Conservation (phyloP, 2,329 filamentous ascomycete species). For the Trichoderma sp. region DNA sequence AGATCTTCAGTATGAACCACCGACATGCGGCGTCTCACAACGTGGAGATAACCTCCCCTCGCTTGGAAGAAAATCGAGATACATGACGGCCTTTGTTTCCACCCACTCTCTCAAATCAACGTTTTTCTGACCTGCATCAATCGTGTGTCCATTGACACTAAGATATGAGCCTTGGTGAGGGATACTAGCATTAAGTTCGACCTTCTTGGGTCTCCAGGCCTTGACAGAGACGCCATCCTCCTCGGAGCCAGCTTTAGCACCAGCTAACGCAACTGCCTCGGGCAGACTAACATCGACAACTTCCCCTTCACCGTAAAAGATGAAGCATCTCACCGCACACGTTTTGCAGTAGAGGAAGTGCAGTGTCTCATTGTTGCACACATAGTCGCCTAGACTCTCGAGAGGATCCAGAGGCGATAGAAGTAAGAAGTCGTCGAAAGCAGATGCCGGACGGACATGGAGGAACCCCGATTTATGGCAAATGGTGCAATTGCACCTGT, state of each 20-base stretch:
- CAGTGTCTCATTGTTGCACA: slow-evolving; percentile 29
- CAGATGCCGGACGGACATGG: slow-evolving; percentile 39
- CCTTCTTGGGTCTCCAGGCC: slow-evolving; percentile 32
- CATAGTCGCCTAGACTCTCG: slow-evolving; percentile 41
- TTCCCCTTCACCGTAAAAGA: slow-evolving; percentile 36
- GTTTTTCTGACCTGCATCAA: slow-evolving; percentile 38
- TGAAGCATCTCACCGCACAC: slow-evolving; percentile 46
- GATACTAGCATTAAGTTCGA: slow-evolving; percentile 18
- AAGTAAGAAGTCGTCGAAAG: slow-evolving; percentile 44
- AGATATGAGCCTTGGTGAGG: slow-evolving; percentile 31
- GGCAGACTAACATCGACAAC: slow-evolving; percentile 26
- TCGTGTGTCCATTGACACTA: slow-evolving; percentile 37
- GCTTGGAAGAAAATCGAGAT: slow-evolving; percentile 23
- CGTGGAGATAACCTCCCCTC: slow-evolving; percentile 13
- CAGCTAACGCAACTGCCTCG: slow-evolving; percentile 16
- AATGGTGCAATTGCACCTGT: slow-evolving; percentile 47
- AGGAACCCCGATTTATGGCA: slow-evolving; percentile 49
- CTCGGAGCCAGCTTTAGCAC: not conserved
- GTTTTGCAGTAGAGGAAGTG: slow-evolving; percentile 47
- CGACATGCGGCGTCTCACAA: slow-evolving; percentile 21
- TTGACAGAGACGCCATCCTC: slow-evolving; percentile 26
- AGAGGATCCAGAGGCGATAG: slow-evolving; percentile 40
- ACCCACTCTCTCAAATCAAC: slow-evolving; percentile 37
- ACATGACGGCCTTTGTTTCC: slow-evolving; percentile 35
- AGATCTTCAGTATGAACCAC: slow-evolving; percentile 23